A percentile compares a stretch with the other conserved stretches of the same genome.
Conservation (phyloP, 768 basidiomycete species). For the Tubosaeta sp. region DNA sequence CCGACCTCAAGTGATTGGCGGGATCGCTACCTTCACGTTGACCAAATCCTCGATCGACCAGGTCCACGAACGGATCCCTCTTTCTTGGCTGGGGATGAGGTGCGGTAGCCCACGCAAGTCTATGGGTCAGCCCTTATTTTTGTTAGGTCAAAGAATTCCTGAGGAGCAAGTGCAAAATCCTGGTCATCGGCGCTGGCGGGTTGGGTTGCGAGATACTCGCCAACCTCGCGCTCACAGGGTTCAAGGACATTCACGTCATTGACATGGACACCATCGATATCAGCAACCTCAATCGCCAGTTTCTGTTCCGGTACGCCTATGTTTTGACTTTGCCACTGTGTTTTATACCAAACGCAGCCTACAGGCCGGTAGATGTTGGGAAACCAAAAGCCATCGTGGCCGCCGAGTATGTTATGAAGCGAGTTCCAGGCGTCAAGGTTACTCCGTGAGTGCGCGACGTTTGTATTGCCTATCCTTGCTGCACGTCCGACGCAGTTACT, state of each 20-base stretch:
- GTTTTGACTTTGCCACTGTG: neutral
- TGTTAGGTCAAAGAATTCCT: slow-evolving; percentile 83
- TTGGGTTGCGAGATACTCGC: slow-evolving; percentile 97
- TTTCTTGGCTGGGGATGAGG: slow-evolving; percentile 78
- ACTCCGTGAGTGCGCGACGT: slow-evolving; percentile 68
- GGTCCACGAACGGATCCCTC: slow-evolving; percentile 88
- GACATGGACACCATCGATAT: slow-evolving; percentile 99
- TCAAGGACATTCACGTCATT: slow-evolving; percentile 98
- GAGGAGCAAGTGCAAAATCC: slow-evolving; percentile 78
- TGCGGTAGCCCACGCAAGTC: slow-evolving; percentile 32
- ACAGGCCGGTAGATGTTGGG: slow-evolving; percentile 86
- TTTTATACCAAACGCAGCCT: slow-evolving; percentile 1
- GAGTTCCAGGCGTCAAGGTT: slow-evolving; percentile 94
- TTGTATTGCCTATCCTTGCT: slow-evolving; percentile 2
- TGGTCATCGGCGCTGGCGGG: slow-evolving; percentile 97
- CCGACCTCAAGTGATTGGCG: slow-evolving; percentile 43
- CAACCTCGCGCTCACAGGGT: slow-evolving; percentile 92
- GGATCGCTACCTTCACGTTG: slow-evolving; percentile 74
- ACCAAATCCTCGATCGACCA: slow-evolving; percentile 78
- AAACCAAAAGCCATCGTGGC: slow-evolving; percentile 91
- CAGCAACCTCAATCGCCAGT: slow-evolving; percentile 97
- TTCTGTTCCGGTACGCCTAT: slow-evolving; percentile 78
- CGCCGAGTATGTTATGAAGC: slow-evolving; percentile 94
- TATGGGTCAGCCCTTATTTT: neutral
- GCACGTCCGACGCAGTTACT: slow-evolving; percentile 55